Percentiles rank a stretch among this genome's conserved stretches.
These are phyloP conservation scores for Candida sonorensis DNA, from an alignment of 805 yeast species.

Conservation along the genomic window DNA sequence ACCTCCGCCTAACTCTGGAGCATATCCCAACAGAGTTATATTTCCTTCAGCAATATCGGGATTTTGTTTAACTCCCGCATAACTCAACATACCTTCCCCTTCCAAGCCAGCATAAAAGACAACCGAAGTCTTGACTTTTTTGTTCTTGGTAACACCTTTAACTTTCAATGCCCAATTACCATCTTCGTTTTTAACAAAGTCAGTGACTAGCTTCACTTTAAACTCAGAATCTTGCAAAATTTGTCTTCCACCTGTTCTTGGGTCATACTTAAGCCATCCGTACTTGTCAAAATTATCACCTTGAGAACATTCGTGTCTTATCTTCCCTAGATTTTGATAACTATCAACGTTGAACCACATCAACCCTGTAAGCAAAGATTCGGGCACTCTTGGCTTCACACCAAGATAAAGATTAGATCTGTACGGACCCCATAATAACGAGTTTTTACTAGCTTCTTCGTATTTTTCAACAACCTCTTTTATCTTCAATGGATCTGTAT, in stretches of 20 bases:
- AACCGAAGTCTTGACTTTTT: slow-evolving; percentile 49
- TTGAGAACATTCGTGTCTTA: slow-evolving; percentile 75
- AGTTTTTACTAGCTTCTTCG: slow-evolving; percentile 34
- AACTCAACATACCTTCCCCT: slow-evolving; percentile 42
- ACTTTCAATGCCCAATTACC: slow-evolving; percentile 79
- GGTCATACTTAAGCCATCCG: slow-evolving; percentile 86
- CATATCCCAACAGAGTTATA: slow-evolving; percentile 40
- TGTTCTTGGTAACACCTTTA: slow-evolving; percentile 53
- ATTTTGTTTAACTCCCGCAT: slow-evolving; percentile 28
- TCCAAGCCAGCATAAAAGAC: slow-evolving; percentile 78
- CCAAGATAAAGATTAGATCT: slow-evolving; percentile 84
- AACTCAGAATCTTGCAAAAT: slow-evolving; percentile 60
- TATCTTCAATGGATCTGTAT: slow-evolving; percentile 1
- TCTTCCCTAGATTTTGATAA: slow-evolving; percentile 41
- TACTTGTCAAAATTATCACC: slow-evolving; percentile 63
- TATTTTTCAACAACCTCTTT: slow-evolving; percentile 20
- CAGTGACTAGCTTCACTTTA: slow-evolving; percentile 56
- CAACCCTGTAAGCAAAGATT: slow-evolving; percentile 68
- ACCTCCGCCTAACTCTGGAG: slow-evolving; percentile 56
- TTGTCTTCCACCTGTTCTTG: slow-evolving; percentile 82
- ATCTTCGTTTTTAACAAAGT: slow-evolving; percentile 71
- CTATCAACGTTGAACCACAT: slow-evolving; percentile 79
- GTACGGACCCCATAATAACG: slow-evolving; percentile 89
- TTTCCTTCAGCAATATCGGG: slow-evolving; percentile 29
- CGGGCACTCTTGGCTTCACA: slow-evolving; percentile 73